Evolutionary conservation across 768 basidiomycete species (phyloP).

Genomic region (Mycena polygramma): DNA sequence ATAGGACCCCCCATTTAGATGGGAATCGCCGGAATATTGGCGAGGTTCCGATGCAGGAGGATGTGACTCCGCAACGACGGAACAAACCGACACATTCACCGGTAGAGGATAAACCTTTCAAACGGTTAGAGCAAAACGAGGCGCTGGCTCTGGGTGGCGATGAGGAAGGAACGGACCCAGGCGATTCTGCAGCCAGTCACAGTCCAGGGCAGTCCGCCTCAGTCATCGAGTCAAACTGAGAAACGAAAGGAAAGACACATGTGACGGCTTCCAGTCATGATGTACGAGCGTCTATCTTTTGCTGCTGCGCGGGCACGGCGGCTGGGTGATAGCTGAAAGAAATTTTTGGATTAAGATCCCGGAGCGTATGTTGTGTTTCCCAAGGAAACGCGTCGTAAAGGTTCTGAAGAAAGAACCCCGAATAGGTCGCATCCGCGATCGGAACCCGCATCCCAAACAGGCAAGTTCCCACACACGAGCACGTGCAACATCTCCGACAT

Average conservation of each 20-base stretch:
- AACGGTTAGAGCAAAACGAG: slow-evolving; percentile 17
- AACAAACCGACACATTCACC: neutral
- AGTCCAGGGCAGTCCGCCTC: neutral
- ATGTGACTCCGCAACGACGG: neutral
- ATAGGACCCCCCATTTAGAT: neutral
- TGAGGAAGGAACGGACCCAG: neutral
- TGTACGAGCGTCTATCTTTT: slow-evolving; percentile 28
- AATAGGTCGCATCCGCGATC: slow-evolving; percentile 20
- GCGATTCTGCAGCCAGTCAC: neutral
- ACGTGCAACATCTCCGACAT: slow-evolving; percentile 11
- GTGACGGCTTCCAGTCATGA: slow-evolving; percentile 2
- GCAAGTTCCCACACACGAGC: slow-evolving; percentile 1
- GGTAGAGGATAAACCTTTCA: neutral
- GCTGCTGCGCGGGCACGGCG: neutral
- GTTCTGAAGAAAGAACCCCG: slow-evolving; percentile 23
- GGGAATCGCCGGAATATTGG: slow-evolving; percentile 13
- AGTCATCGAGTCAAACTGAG: too few species aligned
- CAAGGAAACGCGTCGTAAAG: slow-evolving; percentile 4
- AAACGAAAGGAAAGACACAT: neutral
- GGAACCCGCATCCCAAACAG: slow-evolving; percentile 10
- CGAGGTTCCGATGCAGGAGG: slow-evolving; percentile 4
- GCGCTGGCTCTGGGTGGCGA: slow-evolving; percentile 17
- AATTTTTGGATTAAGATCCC: too few species aligned
- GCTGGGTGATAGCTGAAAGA: slow-evolving; percentile 1
- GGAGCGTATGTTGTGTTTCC: too few species aligned